Percentiles rank a stretch among this genome's conserved stretches.
Conservation (phyloP, 108 stramenopile genomes). For the Skeletonema tropicum region DNA sequence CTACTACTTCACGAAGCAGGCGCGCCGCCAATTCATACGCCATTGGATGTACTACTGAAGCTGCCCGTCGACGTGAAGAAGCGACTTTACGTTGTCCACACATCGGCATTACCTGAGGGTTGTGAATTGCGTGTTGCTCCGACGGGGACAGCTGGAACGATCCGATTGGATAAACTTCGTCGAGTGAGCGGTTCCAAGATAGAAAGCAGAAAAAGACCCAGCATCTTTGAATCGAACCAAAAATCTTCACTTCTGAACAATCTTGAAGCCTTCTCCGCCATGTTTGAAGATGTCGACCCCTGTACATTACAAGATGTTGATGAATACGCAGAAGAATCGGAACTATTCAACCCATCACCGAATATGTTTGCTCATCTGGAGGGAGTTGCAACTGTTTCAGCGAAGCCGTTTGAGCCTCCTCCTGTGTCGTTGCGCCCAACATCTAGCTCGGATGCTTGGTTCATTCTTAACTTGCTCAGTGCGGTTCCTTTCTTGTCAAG, state of each 20-base stretch:
- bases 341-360: conserved; percentile 31
- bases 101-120: conserved; percentile 74
- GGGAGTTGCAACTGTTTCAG: not conserved
- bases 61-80: conserved; percentile 80
- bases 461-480: conserved; percentile 81
- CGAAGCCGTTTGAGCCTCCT: conserved; percentile 42
- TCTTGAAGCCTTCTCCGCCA: not conserved
- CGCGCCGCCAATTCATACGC: conserved; percentile 94
- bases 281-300: no score
- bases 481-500: conserved; percentile 88
- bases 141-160: conserved; percentile 89
- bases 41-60: conserved; percentile 76
- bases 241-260: not conserved
- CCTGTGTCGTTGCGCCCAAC: conserved; percentile 81
- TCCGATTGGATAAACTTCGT: conserved; percentile 67
- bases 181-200: conserved; percentile 17
- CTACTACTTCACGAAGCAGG: conserved; percentile 92
- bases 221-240: conserved; percentile 28
- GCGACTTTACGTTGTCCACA: conserved; percentile 94
- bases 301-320: conserved; percentile 23
- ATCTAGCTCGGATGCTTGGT: conserved; percentile 89
- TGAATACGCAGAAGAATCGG: conserved; percentile 33
- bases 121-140: conserved; percentile 82
- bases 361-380: conserved; percentile 28
- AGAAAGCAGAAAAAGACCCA: conserved; percentile 12